Evolutionary conservation across 768 basidiomycete genomes (phyloP), one percentile per base, ranked within the genome.

Genomic region (Mycena haematopus): DNA sequence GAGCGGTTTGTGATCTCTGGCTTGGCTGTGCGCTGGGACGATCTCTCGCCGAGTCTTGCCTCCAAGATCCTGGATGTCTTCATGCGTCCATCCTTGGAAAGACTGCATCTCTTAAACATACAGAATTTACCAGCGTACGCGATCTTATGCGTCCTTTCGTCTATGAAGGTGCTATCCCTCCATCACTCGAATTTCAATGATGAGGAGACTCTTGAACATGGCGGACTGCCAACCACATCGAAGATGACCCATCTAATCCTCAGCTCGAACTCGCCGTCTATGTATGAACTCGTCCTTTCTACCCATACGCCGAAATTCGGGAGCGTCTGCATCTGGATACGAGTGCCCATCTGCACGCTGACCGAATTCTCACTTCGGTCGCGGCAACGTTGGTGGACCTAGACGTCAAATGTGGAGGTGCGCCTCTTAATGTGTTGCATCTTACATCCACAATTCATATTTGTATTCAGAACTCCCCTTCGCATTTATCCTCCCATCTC

Each of bases 1-100:
- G 61, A 63, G 27, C 56, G 65, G 13, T 53, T 66, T 25, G 56
- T 66, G 7, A 42, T 66, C 36, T 59, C 61, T 1, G 61, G 65
- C 2, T 40, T 63, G 1, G 38, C 2, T 1, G 53, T 60, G 19
- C 46, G 47, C 49, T 66, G 58, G 65, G 33, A 6, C 7, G 58
- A 63, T 8, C 54, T 63, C 40, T 52, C 58, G 6, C 11, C 0
- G 0, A 10, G 36, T 1, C 52, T 66, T 8, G 27, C 40, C 19
- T 60, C 46, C 9, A 13, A 58, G 1, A 44, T 66, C n/a, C 27
- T 60, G 6, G 58, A 53, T 17, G 53, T 47, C 10, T 40, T 60
- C 6, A 50, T 27, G 6, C 58, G 55, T 7, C 58, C 52, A 11
- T 19, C 24, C n/a, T 54, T 66, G 1, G 8, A 45, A 2, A 36